Base-by-base conservation (phyloP, 1,284 basidiomycete species). In the Afroboletus lepidellus region DNA sequence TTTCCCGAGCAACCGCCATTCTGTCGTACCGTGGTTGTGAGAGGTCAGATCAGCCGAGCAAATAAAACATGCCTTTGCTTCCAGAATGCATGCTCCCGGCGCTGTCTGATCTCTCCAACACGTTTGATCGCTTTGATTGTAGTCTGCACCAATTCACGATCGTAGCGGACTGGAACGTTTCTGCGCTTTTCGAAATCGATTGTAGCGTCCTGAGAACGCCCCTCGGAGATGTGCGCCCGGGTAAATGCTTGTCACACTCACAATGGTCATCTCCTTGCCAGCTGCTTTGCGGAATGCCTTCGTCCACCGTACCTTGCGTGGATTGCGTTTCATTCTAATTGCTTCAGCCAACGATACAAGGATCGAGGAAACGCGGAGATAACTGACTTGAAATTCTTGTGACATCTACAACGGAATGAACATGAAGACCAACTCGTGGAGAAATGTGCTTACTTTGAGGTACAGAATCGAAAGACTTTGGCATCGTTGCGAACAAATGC, bases 211-310 rank as follows among this genome's bases (percentile, higher is more conserved):
- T 96, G 58, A 29, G 48, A 30, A 55, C n/a, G 38, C 39, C n/a
- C n/a, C 2, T 12, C 41, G 41, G 9, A 38, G n/a, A 7, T 13
- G 16, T 5, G 30, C 18, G 2, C 20, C 42, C n/a, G 16, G 18
- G 38, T 15, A 34, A 6, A 38, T 41, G 39, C 18, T 38, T 42
- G 20, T 46, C 23, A 23, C 12, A 73, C 90, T 72, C 66, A 95
- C 94, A 66, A 99, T 91, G 13, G 92, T 96, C 97, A 99, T 99
- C 77, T 99, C 97, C 77, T 99, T 99, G 59, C 97, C 97, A 54
- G 94, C 92, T 23, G 97, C 94, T 72, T 96, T 98, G 63, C 97
- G 84, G 84, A 99, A 99, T 16, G 97, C 97, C 75, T 99, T 99
- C 50, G 97, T 99, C 97, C 97, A 99, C 65, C 93, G 84, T 46